Evolutionary conservation across 306 rosid genomes (phyloP).

Genomic region (Quercus ilex): DNA sequence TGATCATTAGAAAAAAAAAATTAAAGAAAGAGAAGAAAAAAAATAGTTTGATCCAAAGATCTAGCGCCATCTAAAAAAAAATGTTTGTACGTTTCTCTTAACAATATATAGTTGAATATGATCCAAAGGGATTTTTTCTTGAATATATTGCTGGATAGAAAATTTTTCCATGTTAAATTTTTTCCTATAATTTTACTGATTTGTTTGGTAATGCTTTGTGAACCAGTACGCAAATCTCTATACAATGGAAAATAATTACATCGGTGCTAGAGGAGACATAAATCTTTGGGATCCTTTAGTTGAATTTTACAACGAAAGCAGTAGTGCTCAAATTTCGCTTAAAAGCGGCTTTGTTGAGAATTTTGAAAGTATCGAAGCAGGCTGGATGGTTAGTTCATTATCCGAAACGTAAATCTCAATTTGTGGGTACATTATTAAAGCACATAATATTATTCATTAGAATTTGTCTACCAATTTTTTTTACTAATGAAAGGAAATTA

Average conservation of each 20-base stretch:
- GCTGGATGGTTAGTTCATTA: conserved; percentile 46
- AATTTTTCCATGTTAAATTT: neutral
- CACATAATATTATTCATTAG: neutral
- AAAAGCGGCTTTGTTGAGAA: conserved; percentile 23
- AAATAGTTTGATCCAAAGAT: too few species aligned
- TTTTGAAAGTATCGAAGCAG: conserved; percentile 66
- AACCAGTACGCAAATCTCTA: conserved; percentile 41
- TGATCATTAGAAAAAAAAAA: too few species aligned
- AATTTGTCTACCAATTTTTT: too few species aligned
- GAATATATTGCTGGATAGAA: too few species aligned
- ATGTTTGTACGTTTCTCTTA: too few species aligned
- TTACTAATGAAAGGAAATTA: too few species aligned
- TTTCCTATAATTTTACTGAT: neutral
- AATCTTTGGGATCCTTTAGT: conserved; percentile 61
- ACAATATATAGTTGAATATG: too few species aligned
- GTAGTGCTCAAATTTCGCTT: conserved; percentile 59
- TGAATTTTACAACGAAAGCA: conserved; percentile 36
- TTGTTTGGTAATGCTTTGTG: neutral
- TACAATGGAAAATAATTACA: conserved; percentile 36
- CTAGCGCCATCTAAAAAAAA: too few species aligned
- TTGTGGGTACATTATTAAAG: neutral
- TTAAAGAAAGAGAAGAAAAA: too few species aligned
- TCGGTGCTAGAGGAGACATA: conserved; percentile 59
- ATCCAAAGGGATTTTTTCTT: too few species aligned
- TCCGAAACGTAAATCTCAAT: neutral